Base-by-base conservation (phyloP, 441 rosid genomes). In the Kokia cookei region DNA sequence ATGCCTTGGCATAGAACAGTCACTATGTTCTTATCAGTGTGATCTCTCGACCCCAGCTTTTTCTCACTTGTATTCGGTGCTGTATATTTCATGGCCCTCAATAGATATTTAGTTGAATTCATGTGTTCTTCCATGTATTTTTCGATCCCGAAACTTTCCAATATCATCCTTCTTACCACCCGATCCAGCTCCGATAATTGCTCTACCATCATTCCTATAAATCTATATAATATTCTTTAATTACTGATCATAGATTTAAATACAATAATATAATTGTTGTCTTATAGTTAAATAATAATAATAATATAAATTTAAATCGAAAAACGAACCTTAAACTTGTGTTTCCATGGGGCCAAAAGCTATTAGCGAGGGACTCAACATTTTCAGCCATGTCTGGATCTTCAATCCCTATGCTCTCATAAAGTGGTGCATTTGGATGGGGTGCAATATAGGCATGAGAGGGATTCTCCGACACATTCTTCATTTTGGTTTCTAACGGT, bases 1-100 rank as follows among this genome's bases (percentile, higher is more conserved):
- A 89, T 88, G 27, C 91, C 83, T 66, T 91, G 96, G 78, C 75
- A 75, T 64, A 91, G 81, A 14, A 91, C 83, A 17, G 96, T 91
- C 5, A 90, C 77, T 0, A 82, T 73, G 77, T 91, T 90, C 74
- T 89, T 88, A 63, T 91, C 94, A 0, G 89, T 88, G 57, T 91
- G 98, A 58, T 89, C 63, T 11, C 51, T 71, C 5, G 92, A 76
- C 1, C 93, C 97, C 5, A 87, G 7, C 75, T 88, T 73, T 0
- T 81, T 77, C 26, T 90, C 88, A 9, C 76, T 61, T 26, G 93
- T 89, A 14, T 86, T 70, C 8, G 92, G 96, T 37, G 82, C 92
- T 42, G 69, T 78, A 65, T 93, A 93, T 71, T 90, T 89, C 92
- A 85, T 89, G 7, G 81, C 84, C 62, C 96, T 77, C 0, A 89